A percentile compares a stretch with the other conserved stretches of the same genome.
These are phyloP conservation scores for Ascochyta clinopodiicola DNA, from an alignment of 2,329 filamentous ascomycete genomes.

Conservation along the genomic window DNA sequence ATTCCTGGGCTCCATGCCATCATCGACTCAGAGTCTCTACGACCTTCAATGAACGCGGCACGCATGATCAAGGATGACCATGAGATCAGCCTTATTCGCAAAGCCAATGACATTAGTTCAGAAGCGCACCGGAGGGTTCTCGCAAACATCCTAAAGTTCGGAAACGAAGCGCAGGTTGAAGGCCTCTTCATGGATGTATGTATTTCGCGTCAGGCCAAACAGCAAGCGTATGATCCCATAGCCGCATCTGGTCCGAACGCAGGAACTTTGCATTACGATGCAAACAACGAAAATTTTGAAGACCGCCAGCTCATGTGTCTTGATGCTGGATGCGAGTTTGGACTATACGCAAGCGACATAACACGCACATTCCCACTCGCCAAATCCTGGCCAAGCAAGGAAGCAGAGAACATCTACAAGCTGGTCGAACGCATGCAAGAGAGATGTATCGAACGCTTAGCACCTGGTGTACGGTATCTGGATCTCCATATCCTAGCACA, in stretches of 20 bases:
- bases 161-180: slow-evolving; percentile 83
- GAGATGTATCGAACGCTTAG: slow-evolving; percentile 71
- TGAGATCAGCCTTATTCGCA: slow-evolving; percentile 80
- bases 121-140: slow-evolving; percentile 78
- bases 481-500: slow-evolving; percentile 77
- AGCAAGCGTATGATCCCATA: slow-evolving; percentile 88
- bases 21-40: slow-evolving; percentile 56
- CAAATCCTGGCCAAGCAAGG: slow-evolving; percentile 69
- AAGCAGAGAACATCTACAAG: slow-evolving; percentile 75
- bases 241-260: slow-evolving; percentile 84
- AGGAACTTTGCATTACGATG: slow-evolving; percentile 83
- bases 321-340: slow-evolving; percentile 86
- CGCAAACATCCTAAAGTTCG: slow-evolving; percentile 65
- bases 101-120: slow-evolving; percentile 81
- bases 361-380: slow-evolving; percentile 85
- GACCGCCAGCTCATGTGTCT: slow-evolving; percentile 78
- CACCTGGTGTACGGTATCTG: slow-evolving; percentile 73
- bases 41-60: slow-evolving; percentile 76
- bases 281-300: slow-evolving; percentile 75
- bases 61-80: slow-evolving; percentile 84
- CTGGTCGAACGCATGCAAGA: slow-evolving; percentile 83
- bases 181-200: slow-evolving; percentile 77
- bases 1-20: slow-evolving; percentile 15
- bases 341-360: slow-evolving; percentile 86
- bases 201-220: slow-evolving; percentile 72